Evolutionary conservation across 2,329 filamentous ascomycete genomes (phyloP), one percentile per base, ranked within the genome.

Genomic region (Arachnopeziza araneosa): DNA sequence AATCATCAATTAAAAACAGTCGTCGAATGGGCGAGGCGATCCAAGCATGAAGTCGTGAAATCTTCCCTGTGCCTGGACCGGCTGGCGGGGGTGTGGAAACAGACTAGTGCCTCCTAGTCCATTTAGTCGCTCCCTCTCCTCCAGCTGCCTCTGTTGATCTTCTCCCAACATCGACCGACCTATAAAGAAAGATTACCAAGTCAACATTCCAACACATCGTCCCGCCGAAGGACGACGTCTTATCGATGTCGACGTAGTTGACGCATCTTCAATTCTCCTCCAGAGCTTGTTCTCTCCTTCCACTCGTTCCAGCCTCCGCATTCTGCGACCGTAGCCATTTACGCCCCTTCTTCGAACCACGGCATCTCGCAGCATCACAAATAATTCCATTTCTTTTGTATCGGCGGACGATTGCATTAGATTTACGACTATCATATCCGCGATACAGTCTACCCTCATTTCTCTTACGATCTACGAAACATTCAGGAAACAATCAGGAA

Each of bases 271-370:
- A 22, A 10, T 23, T 21, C 52, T n/a, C n/a, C 26, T 54, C 9
- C 57, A 57, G 63, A 65, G 63, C 63, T 65, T 53, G 59, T 61
- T 61, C 60, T 63, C 60, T 59, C 50, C 50, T 56, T 56, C 63
- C 63, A 60, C 52, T 65, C 63, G 63, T 65, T 65, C 48, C 52
- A 30, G 22, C 53, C 50, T 55, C 50, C 50, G 24, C 22, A 59
- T 59, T 24, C n/a, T 62, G 61, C 63, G 57, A 59, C 60, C 61
- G 56, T 52, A 56, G 36, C 44, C 32, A 19, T 22, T 52, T 44
- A 49, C 48, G 55, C 24, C 24, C 36, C 36, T 19, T 19, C 36
- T 44, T 44, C 52, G 8, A 54, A 24, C 52, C 8, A 26, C 52
- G 52, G 10, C 23, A 17, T 2, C 32, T 22, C 23, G 36, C 59